Evolutionary conservation across 768 basidiomycete genomes (phyloP).

Genomic region (Kwoniella pini): DNA sequence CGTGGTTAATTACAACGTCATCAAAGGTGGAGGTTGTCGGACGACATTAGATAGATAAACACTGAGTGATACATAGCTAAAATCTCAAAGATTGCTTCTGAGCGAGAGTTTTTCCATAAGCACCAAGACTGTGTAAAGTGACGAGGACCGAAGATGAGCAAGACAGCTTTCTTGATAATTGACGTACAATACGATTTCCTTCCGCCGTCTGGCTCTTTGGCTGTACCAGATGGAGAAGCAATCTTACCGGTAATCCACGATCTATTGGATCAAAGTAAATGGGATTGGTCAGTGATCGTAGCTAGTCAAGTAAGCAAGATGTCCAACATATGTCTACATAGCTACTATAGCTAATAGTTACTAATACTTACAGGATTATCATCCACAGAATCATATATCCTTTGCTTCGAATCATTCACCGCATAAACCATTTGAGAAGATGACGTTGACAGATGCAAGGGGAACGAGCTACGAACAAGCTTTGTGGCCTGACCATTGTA

Average conservation of each 20-base stretch:
- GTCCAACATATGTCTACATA: too few relatives aligned
- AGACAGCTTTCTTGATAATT: conserved; percentile 65
- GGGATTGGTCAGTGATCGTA: conserved; percentile 55
- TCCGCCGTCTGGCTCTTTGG: conserved; percentile 64
- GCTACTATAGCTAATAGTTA: background rate
- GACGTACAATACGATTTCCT: conserved; percentile 87
- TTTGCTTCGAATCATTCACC: conserved; percentile 63
- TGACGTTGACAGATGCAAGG: conserved; percentile 49
- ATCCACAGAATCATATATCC: conserved; percentile 65
- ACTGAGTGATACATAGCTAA: too few relatives aligned
- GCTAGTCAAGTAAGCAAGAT: conserved; percentile 57
- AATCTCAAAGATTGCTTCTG: too few relatives aligned
- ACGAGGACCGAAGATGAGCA: conserved; percentile 34
- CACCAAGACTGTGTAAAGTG: too few relatives aligned
- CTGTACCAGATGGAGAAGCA: conserved; percentile 64
- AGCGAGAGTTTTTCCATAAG: too few relatives aligned
- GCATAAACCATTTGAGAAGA: conserved; percentile 56
- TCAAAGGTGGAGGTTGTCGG: too few relatives aligned
- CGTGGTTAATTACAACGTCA: too few relatives aligned
- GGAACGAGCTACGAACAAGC: conserved; percentile 58
- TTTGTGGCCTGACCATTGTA: conserved; percentile 81
- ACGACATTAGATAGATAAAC: too few relatives aligned
- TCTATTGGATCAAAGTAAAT: conserved; percentile 59
- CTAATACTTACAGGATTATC: conserved; percentile 53
- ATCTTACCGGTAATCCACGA: conserved; percentile 64